Percentiles rank a stretch among this genome's conserved stretches.
phyloP scores from a whole-genome alignment of 257 asterid species.

The Marsdenia floribunda region DNA sequence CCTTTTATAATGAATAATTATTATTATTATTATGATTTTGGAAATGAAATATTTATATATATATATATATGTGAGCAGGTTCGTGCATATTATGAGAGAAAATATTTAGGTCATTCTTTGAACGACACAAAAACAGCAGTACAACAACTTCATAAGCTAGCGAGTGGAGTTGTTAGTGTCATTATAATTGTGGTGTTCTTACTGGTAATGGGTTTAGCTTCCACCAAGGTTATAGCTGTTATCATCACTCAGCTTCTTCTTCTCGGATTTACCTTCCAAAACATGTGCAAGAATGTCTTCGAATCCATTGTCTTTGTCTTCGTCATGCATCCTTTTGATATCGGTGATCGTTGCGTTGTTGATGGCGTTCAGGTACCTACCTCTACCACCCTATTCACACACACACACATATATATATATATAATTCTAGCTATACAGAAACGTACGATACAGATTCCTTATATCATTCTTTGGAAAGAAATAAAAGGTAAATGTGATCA shows the following conservation, averaged over 20 bases:
- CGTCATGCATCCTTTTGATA: constrained; percentile 66
- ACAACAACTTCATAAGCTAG: constrained; percentile 55
- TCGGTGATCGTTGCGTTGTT: constrained; percentile 61
- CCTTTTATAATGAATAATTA: too few species aligned
- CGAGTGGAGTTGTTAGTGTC: constrained; percentile 43
- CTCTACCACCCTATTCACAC: too few species aligned
- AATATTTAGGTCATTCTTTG: constrained; percentile 49
- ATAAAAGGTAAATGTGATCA: too few species aligned
- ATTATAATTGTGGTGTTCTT: constrained; percentile 31
- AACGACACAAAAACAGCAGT: constrained; percentile 67
- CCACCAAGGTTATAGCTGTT: constrained; percentile 50
- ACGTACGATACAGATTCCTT: too few species aligned
- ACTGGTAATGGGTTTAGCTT: constrained; percentile 49
- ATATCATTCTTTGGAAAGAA: too few species aligned
- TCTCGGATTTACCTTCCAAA: constrained; percentile 56
- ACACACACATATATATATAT: too few species aligned
- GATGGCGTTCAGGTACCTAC: constrained; percentile 58
- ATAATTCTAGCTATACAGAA: too few species aligned
- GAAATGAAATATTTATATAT: too few species aligned
- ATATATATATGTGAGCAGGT: constrained; percentile 25
- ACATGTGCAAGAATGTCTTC: constrained; percentile 59
- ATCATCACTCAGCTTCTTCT: constrained; percentile 51
- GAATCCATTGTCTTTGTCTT: constrained; percentile 62
- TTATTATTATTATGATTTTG: too few species aligned
- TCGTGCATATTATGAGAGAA: constrained; percentile 56